Percentiles rank a stretch among this genome's conserved stretches.
Evolutionary conservation across 306 rosid species (phyloP).

Genomic region (Acacia acuminata): DNA sequence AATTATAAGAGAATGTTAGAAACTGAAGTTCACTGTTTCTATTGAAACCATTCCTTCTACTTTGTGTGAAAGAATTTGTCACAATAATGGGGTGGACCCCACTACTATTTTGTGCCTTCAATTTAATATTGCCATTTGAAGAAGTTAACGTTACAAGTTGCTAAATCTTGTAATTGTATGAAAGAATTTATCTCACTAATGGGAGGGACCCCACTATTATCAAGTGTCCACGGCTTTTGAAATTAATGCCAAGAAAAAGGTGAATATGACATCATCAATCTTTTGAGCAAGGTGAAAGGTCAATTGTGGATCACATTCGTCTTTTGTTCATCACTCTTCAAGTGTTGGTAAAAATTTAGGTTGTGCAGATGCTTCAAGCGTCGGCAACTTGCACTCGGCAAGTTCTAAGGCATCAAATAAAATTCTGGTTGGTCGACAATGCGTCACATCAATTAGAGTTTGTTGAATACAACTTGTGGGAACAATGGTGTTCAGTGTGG

Average conservation of each 20-base stretch:
- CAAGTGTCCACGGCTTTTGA: too few relatives aligned
- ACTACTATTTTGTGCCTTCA: too few relatives aligned
- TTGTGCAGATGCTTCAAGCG: slow-evolving; percentile 41
- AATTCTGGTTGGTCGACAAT: slow-evolving; percentile 34
- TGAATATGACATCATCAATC: too few relatives aligned
- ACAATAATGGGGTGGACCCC: too few relatives aligned
- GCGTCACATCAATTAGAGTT: slow-evolving; percentile 38
- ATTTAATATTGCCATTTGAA: too few relatives aligned
- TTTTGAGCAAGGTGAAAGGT: slow-evolving; percentile 20
- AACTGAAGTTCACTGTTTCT: slow-evolving; percentile 61
- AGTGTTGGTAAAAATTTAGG: slow-evolving; percentile 32
- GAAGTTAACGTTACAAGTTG: too few relatives aligned
- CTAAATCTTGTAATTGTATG: too few relatives aligned
- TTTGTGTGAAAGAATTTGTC: too few relatives aligned
- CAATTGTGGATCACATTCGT: slow-evolving; percentile 36
- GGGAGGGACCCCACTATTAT: too few relatives aligned
- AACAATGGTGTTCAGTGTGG: slow-evolving; percentile 44
- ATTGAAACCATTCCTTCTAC: slow-evolving; percentile 69
- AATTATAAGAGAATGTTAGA: slow-evolving; percentile 52
- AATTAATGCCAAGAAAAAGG: too few relatives aligned
- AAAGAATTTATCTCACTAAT: too few relatives aligned
- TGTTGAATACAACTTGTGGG: slow-evolving; percentile 38
- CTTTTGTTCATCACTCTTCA: slow-evolving; percentile 31
- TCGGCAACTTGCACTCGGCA: slow-evolving; percentile 39
- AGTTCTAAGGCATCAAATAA: slow-evolving; percentile 43